These are phyloP conservation scores for Austropuccinia psidii DNA, from an alignment of 1,284 basidiomycete species.

Conservation along the genomic window DNA sequence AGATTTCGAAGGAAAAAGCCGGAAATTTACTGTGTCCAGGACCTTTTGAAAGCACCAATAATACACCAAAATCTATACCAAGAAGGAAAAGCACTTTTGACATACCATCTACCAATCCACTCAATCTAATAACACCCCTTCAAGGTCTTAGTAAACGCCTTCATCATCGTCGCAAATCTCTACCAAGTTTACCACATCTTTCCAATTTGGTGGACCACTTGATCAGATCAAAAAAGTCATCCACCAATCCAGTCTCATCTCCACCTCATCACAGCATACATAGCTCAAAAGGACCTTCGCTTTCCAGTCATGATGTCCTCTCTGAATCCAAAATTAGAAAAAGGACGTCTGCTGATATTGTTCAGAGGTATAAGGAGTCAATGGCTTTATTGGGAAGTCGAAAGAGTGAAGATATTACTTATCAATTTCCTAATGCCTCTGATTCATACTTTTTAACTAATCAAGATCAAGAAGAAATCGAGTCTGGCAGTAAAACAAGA, in stretches of 20 bases:
- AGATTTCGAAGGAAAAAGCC: too few relatives aligned
- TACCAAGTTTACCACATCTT: neutral
- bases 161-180: conserved; percentile 5
- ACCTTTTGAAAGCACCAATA: too few relatives aligned
- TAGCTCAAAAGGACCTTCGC: too few relatives aligned
- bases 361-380: conserved; percentile 24
- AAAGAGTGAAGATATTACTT: conserved; percentile 20
- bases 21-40: too few relatives aligned
- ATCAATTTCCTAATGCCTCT: neutral
- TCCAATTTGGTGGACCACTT: neutral
- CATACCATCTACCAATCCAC: conserved; percentile 1
- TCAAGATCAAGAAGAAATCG: neutral
- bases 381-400: conserved; percentile 21
- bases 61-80: neutral
- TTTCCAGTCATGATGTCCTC: neutral
- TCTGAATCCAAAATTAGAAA: conserved; percentile 1
- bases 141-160: conserved; percentile 1
- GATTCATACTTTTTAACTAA: neutral
- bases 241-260: neutral
- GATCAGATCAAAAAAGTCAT: neutral
- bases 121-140: conserved; percentile 10
- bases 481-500: neutral
- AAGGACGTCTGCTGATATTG: conserved; percentile 33
- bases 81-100: conserved; percentile 14
- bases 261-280: neutral